Evolutionary conservation across 139 green algal species (phyloP).

Genomic region (Chlorella sp.): DNA sequence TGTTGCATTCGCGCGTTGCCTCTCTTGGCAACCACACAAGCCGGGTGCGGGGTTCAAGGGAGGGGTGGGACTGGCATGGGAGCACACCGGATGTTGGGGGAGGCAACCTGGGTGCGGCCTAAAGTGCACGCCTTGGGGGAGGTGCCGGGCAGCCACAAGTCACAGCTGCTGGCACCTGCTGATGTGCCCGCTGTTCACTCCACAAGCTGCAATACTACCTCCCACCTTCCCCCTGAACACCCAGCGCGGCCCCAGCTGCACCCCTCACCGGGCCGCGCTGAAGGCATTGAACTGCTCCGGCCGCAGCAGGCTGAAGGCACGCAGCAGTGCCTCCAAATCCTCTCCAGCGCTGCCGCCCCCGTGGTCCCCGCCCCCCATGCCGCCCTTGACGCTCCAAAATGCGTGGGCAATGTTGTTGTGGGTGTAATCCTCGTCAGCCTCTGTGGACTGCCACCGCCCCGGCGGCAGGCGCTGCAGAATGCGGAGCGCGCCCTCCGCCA

Average conservation of each 20-base stretch:
- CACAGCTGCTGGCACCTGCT: background rate
- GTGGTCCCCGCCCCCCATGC: background rate
- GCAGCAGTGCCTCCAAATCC: background rate
- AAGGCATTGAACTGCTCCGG: conserved; percentile 56
- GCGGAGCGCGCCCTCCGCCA: conserved; percentile 49
- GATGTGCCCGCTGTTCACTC: background rate
- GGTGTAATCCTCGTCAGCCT: conserved; percentile 10
- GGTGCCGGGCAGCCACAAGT: background rate
- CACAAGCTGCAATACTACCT: background rate
- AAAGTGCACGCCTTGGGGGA: background rate
- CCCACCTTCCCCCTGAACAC: too few relatives aligned
- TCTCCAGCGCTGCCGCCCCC: background rate
- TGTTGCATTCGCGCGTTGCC: too few relatives aligned
- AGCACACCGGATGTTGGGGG: background rate
- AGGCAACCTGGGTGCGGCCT: background rate
- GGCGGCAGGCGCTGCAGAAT: conserved; percentile 33
- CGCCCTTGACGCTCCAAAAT: conserved; percentile 24
- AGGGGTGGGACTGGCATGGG: too few relatives aligned
- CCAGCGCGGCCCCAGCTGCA: too few relatives aligned
- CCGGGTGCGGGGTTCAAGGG: too few relatives aligned
- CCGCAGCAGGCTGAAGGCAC: conserved; percentile 53
- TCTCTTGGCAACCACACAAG: too few relatives aligned
- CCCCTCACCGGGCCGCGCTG: conserved; percentile 41
- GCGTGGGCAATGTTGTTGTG: conserved; percentile 27
- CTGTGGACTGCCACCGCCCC: conserved; percentile 6